Conservation (phyloP, 179 eudicot species). For the Carnegiea gigantea region DNA sequence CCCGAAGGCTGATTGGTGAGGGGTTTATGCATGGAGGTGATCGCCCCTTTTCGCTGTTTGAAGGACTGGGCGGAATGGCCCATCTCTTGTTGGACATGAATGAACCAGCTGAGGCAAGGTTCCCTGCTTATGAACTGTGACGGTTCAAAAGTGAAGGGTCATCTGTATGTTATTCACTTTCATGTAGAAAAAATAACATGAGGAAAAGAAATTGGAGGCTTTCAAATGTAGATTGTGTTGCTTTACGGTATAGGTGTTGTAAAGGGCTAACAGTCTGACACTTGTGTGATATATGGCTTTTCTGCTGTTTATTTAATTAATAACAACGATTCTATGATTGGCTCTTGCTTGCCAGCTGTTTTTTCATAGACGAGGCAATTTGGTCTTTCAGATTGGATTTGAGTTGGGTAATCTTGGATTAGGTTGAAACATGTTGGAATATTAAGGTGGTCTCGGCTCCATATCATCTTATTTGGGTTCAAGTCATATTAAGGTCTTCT, state of each 20-base stretch:
- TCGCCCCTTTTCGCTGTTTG: slow-evolving; percentile 68
- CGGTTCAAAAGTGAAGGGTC: background rate
- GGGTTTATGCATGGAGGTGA: slow-evolving; percentile 80
- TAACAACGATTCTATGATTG: background rate
- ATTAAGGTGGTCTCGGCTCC: too few relatives aligned
- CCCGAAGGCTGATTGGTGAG: slow-evolving; percentile 54
- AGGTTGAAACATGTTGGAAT: background rate
- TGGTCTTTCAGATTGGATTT: background rate
- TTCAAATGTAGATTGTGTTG: slow-evolving; percentile 1
- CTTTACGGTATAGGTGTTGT: background rate
- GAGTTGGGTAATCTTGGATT: background rate
- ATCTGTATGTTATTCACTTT: slow-evolving; percentile 14
- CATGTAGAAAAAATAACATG: slow-evolving; percentile 6
- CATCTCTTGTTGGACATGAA: slow-evolving; percentile 76
- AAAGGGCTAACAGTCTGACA: background rate
- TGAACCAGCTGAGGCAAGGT: slow-evolving; percentile 55
- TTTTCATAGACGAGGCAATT: background rate
- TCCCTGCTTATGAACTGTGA: slow-evolving; percentile 78
- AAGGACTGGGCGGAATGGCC: slow-evolving; percentile 83
- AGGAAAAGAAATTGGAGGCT: background rate
- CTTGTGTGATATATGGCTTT: background rate
- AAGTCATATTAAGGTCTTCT: too few relatives aligned
- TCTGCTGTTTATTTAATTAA: background rate
- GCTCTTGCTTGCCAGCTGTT: background rate
- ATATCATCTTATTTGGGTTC: too few relatives aligned